phyloP scores from a whole-genome alignment of 257 asterid species.

The Ajuga chamaepitys region DNA sequence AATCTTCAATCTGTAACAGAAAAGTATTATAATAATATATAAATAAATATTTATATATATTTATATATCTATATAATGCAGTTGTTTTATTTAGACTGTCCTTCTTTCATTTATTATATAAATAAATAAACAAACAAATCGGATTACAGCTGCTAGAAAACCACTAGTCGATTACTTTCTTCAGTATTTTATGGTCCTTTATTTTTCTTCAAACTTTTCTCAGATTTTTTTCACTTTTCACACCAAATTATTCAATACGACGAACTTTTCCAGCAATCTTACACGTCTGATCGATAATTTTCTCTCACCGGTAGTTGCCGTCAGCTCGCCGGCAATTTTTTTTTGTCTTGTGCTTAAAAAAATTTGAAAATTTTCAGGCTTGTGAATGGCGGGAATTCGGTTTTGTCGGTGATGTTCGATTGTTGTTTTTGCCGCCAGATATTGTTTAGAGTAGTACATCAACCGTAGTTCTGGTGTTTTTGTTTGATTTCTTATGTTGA shows the following conservation, averaged over 20 bases:
- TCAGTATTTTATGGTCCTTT: not conserved
- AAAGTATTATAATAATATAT: too few relatives aligned
- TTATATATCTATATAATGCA: not conserved
- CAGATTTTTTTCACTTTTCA: not conserved
- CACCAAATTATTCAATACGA: not conserved
- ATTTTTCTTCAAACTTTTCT: not conserved
- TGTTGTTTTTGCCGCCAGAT: not conserved
- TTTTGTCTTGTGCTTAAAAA: not conserved
- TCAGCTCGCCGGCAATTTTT: not conserved
- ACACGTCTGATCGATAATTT: not conserved
- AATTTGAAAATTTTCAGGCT: not conserved
- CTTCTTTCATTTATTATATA: not conserved
- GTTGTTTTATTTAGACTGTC: not conserved
- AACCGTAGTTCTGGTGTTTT: not conserved
- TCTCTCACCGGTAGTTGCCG: not conserved
- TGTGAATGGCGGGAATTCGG: conserved; percentile 34
- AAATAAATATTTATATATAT: not conserved
- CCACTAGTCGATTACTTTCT: not conserved
- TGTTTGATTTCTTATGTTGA: not conserved
- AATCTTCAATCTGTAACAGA: too few relatives aligned
- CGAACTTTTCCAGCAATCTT: not conserved
- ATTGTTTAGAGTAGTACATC: not conserved
- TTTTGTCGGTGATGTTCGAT: conserved; percentile 12
- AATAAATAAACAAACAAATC: not conserved
- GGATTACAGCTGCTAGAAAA: not conserved